Evolutionary conservation across 352 stramenopile species (phyloP), one percentile per base, ranked within the genome.

Genomic region (Globisporangium nodosum): DNA sequence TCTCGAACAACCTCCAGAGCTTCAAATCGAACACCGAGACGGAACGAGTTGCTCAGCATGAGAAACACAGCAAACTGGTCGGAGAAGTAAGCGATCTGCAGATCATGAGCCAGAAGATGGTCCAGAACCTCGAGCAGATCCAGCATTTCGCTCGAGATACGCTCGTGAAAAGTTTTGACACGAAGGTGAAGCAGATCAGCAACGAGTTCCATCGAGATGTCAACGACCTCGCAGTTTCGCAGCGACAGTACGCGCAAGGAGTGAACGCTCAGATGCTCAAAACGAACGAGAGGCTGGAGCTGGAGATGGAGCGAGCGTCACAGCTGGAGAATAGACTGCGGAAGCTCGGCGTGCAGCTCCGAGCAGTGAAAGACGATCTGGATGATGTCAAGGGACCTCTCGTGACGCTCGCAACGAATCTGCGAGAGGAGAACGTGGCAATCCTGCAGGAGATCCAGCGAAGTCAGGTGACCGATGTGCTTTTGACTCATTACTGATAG

Each of bases 381-480:
- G 64, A 69, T 5, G 59, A 56, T 1, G 71, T 89, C 5, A 87
- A 78, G 68, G 79, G 68, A 1, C 82, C 77, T 18, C 67, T 90
- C 35, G 54, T 73, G 47, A 90, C 77, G 5, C 57, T 78, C 47
- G 71, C 76, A 12, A 72, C 65, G 20, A 90, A 92, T 52, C 45
- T 92, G 45, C 65, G 77, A 31, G 74, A 89, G 57, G 82, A 92
- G 48, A 92, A 90, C 54, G 66, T 78, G 4, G 65, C 77, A 9
- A 87, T 92, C 40, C 42, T 87, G 24, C 60, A 76, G 24, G 79
- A 92, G 52, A 87, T 92, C 30, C 64, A 79, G 47, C 73, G 81
- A 9, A 88, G 73, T 59, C 78, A 88, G 64, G 78, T 85, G 31
- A 37, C 31, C 31, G 31, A 37, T 24, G 21, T 1, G 21, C 21